These are phyloP conservation scores for Mycena pura DNA, from an alignment of 768 basidiomycete genomes.

Conservation along the genomic window DNA sequence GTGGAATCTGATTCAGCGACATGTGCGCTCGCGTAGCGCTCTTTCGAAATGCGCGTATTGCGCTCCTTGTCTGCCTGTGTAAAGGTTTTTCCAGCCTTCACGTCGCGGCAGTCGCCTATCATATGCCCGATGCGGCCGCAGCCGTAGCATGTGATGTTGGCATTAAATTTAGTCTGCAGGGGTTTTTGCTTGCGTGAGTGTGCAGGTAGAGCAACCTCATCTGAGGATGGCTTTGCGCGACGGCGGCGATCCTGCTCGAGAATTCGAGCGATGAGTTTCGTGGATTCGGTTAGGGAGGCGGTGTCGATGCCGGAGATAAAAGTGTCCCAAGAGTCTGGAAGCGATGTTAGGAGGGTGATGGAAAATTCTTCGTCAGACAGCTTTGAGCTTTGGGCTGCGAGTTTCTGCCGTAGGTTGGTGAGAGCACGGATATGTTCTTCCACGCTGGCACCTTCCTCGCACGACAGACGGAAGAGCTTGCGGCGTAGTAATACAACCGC, in stretches of 20 bases:
- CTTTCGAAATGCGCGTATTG: neutral
- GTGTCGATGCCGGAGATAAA: constrained; percentile 34
- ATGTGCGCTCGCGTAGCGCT: neutral
- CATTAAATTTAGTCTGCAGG: neutral
- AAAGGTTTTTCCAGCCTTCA: constrained; percentile 7
- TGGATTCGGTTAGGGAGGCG: constrained; percentile 20
- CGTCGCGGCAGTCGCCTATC: constrained; percentile 5
- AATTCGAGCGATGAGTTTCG: constrained; percentile 30
- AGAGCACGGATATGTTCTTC: constrained; percentile 39
- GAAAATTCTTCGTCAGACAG: constrained; percentile 39
- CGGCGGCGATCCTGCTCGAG: constrained; percentile 28
- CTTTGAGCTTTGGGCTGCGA: constrained; percentile 19
- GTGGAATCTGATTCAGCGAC: neutral
- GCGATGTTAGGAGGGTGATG: constrained; percentile 36
- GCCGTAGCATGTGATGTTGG: constrained; percentile 10
- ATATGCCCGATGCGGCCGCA: constrained; percentile 10
- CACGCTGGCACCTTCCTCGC: constrained; percentile 39
- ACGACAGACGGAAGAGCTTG: constrained; percentile 32
- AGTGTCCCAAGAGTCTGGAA: constrained; percentile 42
- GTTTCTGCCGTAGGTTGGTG: constrained; percentile 30
- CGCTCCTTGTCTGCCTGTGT: constrained; percentile 5
- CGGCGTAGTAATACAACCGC: constrained; percentile 33
- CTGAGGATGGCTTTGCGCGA: constrained; percentile 11
- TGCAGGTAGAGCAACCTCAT: constrained; percentile 17
- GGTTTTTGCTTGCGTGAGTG: neutral